phyloP scores from a whole-genome alignment of 2,329 filamentous ascomycete genomes.

The Boeremia exigua region DNA sequence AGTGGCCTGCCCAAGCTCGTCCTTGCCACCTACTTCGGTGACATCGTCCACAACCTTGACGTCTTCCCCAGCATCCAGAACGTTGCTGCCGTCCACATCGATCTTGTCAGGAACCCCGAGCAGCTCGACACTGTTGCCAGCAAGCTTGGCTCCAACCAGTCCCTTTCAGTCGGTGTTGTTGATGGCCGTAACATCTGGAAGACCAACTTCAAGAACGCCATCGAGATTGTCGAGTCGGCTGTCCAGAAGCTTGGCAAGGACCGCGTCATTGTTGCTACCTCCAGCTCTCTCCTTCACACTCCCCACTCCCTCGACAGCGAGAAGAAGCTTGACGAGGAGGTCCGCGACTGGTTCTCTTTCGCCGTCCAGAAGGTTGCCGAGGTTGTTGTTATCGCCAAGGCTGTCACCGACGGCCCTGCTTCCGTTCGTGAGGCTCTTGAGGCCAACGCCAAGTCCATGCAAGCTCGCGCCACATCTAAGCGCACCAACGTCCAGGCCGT shows the following conservation, averaged over 20 bases:
- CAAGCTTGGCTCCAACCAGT: constrained; percentile 85
- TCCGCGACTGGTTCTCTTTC: constrained; percentile 98
- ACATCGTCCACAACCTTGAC: constrained; percentile 99
- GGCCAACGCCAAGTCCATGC: constrained; percentile 93
- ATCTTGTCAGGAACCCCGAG: constrained; percentile 97
- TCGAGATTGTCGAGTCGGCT: constrained; percentile 87
- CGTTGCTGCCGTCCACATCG: constrained; percentile 87
- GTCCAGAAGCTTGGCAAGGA: constrained; percentile 97
- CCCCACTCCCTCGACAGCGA: constrained; percentile 97
- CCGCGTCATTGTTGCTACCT: constrained; percentile 94
- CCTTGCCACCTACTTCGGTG: constrained; percentile 97
- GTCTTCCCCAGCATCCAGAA: constrained; percentile 74
- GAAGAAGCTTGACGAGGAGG: constrained; percentile 95
- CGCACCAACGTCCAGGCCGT: constrained; percentile 97
- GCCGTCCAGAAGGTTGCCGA: constrained; percentile 92
- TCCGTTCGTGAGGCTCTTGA: constrained; percentile 87
- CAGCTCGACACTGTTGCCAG: constrained; percentile 86
- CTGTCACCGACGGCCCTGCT: constrained; percentile 89
- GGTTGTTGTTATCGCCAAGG: constrained; percentile 93
- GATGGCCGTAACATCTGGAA: constrained; percentile 99
- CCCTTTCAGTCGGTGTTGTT: constrained; percentile 94
- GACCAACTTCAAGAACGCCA: constrained; percentile 97
- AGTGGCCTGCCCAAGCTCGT: constrained; percentile 84
- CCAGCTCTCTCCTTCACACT: constrained; percentile 96
- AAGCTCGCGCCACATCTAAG: constrained; percentile 88